Base-by-base conservation (phyloP, 306 rosid genomes). In the Inga laurina region DNA sequence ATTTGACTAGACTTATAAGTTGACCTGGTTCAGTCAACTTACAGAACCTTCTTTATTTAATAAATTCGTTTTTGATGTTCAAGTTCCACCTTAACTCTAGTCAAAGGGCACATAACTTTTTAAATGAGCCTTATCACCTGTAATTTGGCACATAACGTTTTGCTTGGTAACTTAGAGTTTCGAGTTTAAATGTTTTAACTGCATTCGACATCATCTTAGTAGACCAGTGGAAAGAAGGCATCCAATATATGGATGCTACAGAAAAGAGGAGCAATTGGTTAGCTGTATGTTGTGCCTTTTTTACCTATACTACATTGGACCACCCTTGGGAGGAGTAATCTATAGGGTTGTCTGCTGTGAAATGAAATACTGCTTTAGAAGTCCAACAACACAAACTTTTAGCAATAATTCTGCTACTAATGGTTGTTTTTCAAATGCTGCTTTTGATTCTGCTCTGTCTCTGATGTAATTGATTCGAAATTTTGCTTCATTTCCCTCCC, bases 11-110 rank as follows among this genome's bases (percentile, higher is more conserved):
- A 86, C 82, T 41, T 56, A 21, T 52, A 61, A 59, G 43, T 10
- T 76, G 88, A 76, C 80, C 79, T 65, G 79, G 72, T 49, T 75
- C 6, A 72, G 84, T 81, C 85, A 88, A 77, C 81, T 68, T 51
- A 3, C 35, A 77, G 67, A 61, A 62, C 71, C 69, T 76, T 72
- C 56, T 74, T 74, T 71, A 77, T 46, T 51, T 76, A 72, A n/a
- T 48, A 44, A 76, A 48, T 34, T 72, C 79, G 37, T 65, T 43
- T 66, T 21, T 3, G 11, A 67, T 56, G 79, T 76, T 88, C 71
- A 49, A 13, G 71, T 78, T 49, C 41, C 22, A 41, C 49, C 46
- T 22, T 22, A 11, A 30, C 37, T 35, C 37, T 27, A 27, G 30
- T 27, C 30, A 27, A 27, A 27, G 30, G 30, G 30, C 30, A 27